A percentile compares a stretch with the other conserved stretches of the same genome.
These are phyloP conservation scores for Dactylonectria estremocensis DNA, from an alignment of 2,329 filamentous ascomycete species.

Conservation along the genomic window DNA sequence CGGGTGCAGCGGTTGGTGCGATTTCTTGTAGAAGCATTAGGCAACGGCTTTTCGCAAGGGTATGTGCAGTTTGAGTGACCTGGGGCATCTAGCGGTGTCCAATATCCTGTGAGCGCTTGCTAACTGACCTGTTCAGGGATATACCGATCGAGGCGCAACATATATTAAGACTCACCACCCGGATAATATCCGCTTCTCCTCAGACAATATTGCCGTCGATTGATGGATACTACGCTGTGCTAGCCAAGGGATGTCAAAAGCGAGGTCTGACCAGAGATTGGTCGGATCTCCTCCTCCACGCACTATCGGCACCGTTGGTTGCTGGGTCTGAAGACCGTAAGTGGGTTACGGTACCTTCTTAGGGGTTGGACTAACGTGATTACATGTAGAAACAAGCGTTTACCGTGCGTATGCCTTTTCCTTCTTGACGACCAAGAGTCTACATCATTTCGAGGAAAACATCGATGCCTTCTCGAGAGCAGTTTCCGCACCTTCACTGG, in stretches of 20 bases:
- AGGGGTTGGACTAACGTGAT: conserved; percentile 22
- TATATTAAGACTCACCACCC: conserved; percentile 56
- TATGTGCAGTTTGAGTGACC: conserved; percentile 35
- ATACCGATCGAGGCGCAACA: conserved; percentile 44
- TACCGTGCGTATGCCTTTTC: conserved; percentile 47
- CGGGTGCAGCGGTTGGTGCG: conserved; percentile 55
- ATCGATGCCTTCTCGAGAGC: conserved; percentile 53
- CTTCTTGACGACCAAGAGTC: conserved; percentile 46
- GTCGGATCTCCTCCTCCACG: conserved; percentile 45
- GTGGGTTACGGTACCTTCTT: background rate
- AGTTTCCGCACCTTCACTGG: conserved; percentile 60
- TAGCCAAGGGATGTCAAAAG: conserved; percentile 56
- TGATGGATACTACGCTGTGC: conserved; percentile 58
- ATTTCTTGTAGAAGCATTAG: conserved; percentile 56
- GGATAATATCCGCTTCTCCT: conserved; percentile 45
- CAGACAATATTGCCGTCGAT: conserved; percentile 43
- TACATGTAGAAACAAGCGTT: conserved; percentile 22
- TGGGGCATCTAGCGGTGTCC: background rate
- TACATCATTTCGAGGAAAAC: conserved; percentile 60
- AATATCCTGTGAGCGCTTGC: conserved; percentile 2
- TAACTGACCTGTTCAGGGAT: conserved; percentile 38
- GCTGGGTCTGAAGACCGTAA: conserved; percentile 38
- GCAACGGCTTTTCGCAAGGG: conserved; percentile 41
- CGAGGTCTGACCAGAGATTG: conserved; percentile 37
- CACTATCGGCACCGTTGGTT: conserved; percentile 51